Conservation (phyloP, 2,329 filamentous ascomycete species). For the Sphaceloma murrayae region DNA sequence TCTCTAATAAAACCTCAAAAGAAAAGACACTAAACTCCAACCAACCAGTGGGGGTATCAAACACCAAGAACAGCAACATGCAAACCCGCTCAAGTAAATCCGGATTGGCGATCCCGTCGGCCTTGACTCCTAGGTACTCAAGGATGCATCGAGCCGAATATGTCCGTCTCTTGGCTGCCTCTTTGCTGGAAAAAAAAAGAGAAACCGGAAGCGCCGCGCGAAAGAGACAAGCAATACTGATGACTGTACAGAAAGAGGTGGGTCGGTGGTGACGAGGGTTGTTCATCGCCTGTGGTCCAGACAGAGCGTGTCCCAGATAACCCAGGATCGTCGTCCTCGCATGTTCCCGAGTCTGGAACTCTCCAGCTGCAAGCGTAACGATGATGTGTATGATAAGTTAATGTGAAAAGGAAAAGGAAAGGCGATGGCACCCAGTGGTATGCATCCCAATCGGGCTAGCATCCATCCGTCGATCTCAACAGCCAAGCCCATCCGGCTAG, state of each 20-base stretch:
- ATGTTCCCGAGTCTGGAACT: too few species aligned
- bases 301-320: too few species aligned
- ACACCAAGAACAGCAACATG: conserved; percentile 9
- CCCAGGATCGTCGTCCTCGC: too few species aligned
- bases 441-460: background rate
- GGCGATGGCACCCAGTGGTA: background rate
- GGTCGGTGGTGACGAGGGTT: conserved; percentile 1
- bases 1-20: background rate
- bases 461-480: background rate
- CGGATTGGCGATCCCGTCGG: conserved; percentile 6
- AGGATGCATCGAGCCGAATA: too few species aligned
- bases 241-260: background rate
- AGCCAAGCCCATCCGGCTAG: conserved; percentile 3
- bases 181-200: background rate
- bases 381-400: too few species aligned
- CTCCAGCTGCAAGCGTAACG: too few species aligned
- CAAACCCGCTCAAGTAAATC: background rate
- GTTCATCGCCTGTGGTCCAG: too few species aligned
- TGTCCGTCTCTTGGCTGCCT: conserved; percentile 4
- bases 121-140: too few species aligned
- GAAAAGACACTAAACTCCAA: conserved; percentile 5
- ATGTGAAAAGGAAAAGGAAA: background rate
- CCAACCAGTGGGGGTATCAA: conserved; percentile 14
- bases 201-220: conserved; percentile 3
- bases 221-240: background rate